These are phyloP conservation scores for Ophiostoma ips DNA, from an alignment of 2,329 filamentous ascomycete genomes.

Conservation along the genomic window DNA sequence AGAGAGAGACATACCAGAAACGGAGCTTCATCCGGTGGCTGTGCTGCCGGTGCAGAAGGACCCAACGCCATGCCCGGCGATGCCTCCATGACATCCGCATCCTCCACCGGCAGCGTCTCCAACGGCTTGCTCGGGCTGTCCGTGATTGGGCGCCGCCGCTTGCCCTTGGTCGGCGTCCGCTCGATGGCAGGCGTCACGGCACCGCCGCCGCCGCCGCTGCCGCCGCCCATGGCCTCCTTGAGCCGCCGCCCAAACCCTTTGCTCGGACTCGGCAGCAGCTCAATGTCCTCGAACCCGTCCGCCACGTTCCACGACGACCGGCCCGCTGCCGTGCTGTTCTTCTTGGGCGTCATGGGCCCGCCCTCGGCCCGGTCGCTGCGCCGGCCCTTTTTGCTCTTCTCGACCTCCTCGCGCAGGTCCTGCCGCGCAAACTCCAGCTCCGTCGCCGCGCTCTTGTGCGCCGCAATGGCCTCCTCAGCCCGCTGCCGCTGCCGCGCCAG, in stretches of 20 bases:
- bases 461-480: constrained; percentile 49
- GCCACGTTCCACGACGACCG: constrained; percentile 45
- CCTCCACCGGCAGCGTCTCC: constrained; percentile 27
- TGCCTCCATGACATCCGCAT: neutral
- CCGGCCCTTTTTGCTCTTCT: constrained; percentile 26
- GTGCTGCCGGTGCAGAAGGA: neutral
- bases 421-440: constrained; percentile 61
- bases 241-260: constrained; percentile 29
- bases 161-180: constrained; percentile 51
- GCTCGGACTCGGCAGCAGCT: constrained; percentile 39
- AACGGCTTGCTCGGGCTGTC: constrained; percentile 54
- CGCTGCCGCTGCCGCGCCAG: constrained; percentile 48
- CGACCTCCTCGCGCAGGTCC: constrained; percentile 50
- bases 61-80: neutral
- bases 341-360: constrained; percentile 40
- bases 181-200: constrained; percentile 33
- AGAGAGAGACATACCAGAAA: constrained; percentile 29
- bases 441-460: constrained; percentile 50
- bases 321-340: constrained; percentile 14
- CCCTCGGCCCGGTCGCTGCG: constrained; percentile 17
- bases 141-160: constrained; percentile 51
- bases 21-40: constrained; percentile 16
- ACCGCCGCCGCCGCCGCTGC: constrained; percentile 17
- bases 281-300: constrained; percentile 65
- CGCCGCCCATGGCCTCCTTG: constrained; percentile 21